Base-by-base conservation (phyloP, 345 rosid genomes). In the Camelina laxa region DNA sequence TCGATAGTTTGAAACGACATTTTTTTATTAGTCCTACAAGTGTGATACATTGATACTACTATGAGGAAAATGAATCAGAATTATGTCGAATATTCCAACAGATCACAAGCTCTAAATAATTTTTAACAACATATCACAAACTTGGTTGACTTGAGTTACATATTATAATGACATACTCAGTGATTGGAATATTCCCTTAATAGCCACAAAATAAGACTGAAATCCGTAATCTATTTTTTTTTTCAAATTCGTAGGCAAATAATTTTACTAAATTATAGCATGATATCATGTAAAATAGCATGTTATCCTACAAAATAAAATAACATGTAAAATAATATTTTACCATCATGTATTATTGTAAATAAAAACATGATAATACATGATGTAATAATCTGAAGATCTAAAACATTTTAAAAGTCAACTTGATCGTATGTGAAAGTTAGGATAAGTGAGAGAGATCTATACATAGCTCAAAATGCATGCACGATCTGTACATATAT, bases 81-180 rank as follows among this genome's bases (percentile, higher is more conserved):
- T n/a, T 51, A 38, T 31, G 21, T 3, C 24, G 58, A 69, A 75
- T 75, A 33, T 61, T 76, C 63, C 4, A 51, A 69, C 42, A 53
- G 50, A 31, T 55, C 36, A 33, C 9, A 59, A 9, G 2, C 56
- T 31, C 2, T 11, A 14, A 7, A 2, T 6, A 3, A 9, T 68
- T 10, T 56, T 0, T 24, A 19, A 70, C 30, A 59, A 73, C 10
- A 62, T 1, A 65, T 64, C 67, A 66, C 78, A 75, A 60, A 60
- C 79, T 68, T 75, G 58, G 56, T 68, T 75, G 74, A 75, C 79
- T 68, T 68, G 73, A 14, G 13, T 68, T 68, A 31, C 64, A 60
- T 60, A 50, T 50, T 60, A 20, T 42, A 44, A 54, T 76, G 75
- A 69, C 66, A 53, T 69, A 55, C 21, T 62, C 70, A 55, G 19